Percentiles rank a stretch among this genome's conserved stretches.
These are phyloP conservation scores for Beta lomatogona DNA, from an alignment of 179 eudicot species.

Conservation along the genomic window DNA sequence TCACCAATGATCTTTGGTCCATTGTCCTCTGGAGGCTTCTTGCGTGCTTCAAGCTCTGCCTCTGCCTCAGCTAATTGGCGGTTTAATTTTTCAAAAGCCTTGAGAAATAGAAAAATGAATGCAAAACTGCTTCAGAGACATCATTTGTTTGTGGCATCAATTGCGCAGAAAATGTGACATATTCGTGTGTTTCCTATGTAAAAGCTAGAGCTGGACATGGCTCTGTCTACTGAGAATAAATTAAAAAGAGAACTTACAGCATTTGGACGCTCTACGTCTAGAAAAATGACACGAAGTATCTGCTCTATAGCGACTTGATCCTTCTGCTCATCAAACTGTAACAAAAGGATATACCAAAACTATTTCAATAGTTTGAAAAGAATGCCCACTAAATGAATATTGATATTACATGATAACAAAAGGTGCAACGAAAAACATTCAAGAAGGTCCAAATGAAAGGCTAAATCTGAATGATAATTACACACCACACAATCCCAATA, in stretches of 20 bases:
- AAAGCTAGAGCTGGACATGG: neutral
- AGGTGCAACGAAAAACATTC: neutral
- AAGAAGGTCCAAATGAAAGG: neutral
- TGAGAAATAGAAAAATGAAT: neutral
- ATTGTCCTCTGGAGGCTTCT: constrained; percentile 48
- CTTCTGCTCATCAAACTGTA: constrained; percentile 81
- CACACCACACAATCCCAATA: neutral
- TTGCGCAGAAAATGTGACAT: neutral
- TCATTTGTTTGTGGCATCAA: neutral
- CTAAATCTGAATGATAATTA: neutral
- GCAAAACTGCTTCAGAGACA: constrained; percentile 12
- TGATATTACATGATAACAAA: neutral
- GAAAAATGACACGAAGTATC: constrained; percentile 71
- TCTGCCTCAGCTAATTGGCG: constrained; percentile 56
- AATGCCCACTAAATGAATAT: neutral
- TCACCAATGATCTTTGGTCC: constrained; percentile 53
- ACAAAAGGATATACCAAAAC: constrained; percentile 2
- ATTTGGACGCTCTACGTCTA: constrained; percentile 63
- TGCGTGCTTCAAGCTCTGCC: constrained; percentile 49
- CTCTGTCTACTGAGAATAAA: too few relatives aligned
- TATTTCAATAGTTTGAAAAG: neutral
- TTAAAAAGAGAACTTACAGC: constrained; percentile 45
- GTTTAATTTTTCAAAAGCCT: constrained; percentile 52
- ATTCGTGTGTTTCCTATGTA: neutral
- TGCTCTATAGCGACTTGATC: constrained; percentile 80